Conservation (phyloP, 257 asterid species). For the Solanum ossicruentum region DNA sequence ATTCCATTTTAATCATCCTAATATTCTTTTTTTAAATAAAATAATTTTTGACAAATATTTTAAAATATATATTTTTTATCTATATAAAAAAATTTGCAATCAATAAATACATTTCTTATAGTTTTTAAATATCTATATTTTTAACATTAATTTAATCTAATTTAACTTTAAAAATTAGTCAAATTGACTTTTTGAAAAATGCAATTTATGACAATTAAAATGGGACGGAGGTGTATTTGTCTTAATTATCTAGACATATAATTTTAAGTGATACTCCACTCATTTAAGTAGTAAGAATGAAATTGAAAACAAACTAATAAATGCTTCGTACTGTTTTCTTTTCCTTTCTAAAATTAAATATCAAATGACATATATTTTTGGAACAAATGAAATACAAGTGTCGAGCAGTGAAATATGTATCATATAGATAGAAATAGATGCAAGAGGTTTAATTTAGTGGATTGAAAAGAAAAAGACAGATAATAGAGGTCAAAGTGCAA, state of each 20-base stretch:
- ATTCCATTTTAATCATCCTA: too few species aligned
- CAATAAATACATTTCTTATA: too few species aligned
- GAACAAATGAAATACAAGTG: neutral
- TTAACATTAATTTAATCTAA: too few species aligned
- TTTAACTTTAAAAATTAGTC: too few species aligned
- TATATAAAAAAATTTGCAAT: too few species aligned
- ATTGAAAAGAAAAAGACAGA: neutral
- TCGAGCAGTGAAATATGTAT: neutral
- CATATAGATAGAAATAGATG: neutral
- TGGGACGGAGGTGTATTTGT: too few species aligned
- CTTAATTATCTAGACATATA: neutral
- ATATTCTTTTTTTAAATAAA: too few species aligned
- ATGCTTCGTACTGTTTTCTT: neutral
- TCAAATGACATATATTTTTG: neutral
- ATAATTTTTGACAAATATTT: too few species aligned
- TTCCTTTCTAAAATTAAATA: neutral
- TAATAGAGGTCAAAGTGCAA: slow-evolving; percentile 9
- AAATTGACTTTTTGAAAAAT: too few species aligned
- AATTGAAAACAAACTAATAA: neutral
- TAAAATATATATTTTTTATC: too few species aligned
- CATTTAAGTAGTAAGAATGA: neutral
- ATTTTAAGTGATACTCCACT: neutral
- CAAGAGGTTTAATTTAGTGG: neutral
- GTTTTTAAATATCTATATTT: too few species aligned
- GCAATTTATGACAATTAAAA: too few species aligned